A percentile compares a stretch with the other conserved stretches of the same genome.
Evolutionary conservation across 495 filamentous ascomycete species (phyloP).

Genomic region (Filosporella fistucella): DNA sequence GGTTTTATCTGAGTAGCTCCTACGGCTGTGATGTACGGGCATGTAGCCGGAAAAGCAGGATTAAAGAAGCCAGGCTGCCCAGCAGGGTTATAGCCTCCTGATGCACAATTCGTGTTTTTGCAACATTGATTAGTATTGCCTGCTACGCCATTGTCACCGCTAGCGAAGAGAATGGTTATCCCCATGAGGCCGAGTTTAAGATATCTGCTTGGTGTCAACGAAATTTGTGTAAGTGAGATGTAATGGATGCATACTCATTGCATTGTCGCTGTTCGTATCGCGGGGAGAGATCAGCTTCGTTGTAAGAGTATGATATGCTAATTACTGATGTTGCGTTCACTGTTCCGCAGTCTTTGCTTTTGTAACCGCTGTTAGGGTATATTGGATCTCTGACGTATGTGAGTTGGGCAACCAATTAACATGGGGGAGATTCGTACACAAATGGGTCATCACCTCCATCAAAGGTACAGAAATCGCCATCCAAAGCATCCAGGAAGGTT

Average conservation of each 20-base stretch:
- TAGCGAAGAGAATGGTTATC: conserved; percentile 29
- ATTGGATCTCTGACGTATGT: too few relatives aligned
- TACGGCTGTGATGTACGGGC: conserved; percentile 43
- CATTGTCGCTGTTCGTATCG: conserved; percentile 34
- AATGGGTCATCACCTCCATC: conserved; percentile 5
- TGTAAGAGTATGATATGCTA: conserved; percentile 51
- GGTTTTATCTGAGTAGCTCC: conserved; percentile 33
- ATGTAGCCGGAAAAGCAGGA: conserved; percentile 35
- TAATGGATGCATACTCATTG: too few relatives aligned
- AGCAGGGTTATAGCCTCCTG: too few relatives aligned
- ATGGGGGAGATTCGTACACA: too few relatives aligned
- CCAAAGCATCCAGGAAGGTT: conserved; percentile 56
- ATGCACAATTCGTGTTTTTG: too few relatives aligned
- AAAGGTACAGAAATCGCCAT: conserved; percentile 54
- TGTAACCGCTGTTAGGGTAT: conserved; percentile 42
- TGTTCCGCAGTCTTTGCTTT: too few relatives aligned
- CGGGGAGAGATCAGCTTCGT: conserved; percentile 46
- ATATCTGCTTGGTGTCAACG: too few relatives aligned
- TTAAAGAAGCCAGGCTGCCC: too few relatives aligned
- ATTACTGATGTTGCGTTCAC: conserved; percentile 54
- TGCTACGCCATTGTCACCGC: conserved; percentile 36
- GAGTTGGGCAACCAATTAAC: too few relatives aligned
- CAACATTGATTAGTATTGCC: too few relatives aligned
- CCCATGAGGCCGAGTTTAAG: conserved; percentile 39
- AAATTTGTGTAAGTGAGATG: too few relatives aligned